Evolutionary conservation across 768 basidiomycete species (phyloP), one percentile per base, ranked within the genome.

Genomic region (Termitomyces sp.): DNA sequence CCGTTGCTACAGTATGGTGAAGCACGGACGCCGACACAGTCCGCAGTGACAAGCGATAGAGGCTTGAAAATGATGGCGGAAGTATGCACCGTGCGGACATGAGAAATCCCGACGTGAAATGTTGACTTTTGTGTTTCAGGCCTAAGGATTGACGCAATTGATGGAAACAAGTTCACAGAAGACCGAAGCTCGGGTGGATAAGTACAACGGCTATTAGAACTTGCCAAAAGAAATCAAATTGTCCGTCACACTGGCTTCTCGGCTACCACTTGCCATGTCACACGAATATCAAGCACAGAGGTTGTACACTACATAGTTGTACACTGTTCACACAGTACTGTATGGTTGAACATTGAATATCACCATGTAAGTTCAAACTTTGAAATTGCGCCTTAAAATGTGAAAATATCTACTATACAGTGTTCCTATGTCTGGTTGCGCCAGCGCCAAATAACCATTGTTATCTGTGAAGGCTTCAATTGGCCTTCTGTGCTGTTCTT

Each of bases 21-120:
- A 87, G 72, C 20, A 87, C 85, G 2, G 86, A 75, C 12, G 83
- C 80, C 20, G 84, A 80, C 22, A 72, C 72, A 22, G 82, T 75
- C 38, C 86, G 77, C 32, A 87, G 70, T 61, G 83, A 76, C 6
- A 88, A 73, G 16, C 86, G 79, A 61, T 88, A 88, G 1, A 85
- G 65, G 58, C 84, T 84, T 12, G 68, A 82, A 61, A 88, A 80
- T 10, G 68, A 59, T 8, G 68, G 58, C 28, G 74, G 72, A n/a
- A 76, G 69, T 20, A 61, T 63, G 43, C 33, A 51, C 14, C 16
- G 47, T n/a, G 28, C 55, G 3, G 61, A 54, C 61, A 64, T 60
- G 30, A 12, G 20, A 18, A 22, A 18, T 45, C n/a, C 13, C 7
- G 20, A 26, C 14, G 35, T 35, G 13, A 9, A 35, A 40, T 36